Percentiles rank a stretch among this genome's conserved stretches.
Evolutionary conservation across 2,329 filamentous ascomycete genomes (phyloP).

Genomic region (Colletotrichum aenigma): DNA sequence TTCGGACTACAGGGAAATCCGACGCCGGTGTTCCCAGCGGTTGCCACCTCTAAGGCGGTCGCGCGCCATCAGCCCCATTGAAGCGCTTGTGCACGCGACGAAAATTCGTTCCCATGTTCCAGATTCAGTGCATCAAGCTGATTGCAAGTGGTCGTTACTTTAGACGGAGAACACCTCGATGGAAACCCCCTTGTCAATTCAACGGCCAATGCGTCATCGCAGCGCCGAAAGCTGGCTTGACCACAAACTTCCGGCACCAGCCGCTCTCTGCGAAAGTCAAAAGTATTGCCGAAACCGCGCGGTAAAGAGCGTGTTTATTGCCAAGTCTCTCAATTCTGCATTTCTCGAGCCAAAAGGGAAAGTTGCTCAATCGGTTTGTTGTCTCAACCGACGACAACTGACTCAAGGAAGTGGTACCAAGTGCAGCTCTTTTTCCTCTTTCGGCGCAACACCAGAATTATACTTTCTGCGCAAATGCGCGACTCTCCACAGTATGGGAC

Average conservation of each 20-base stretch:
- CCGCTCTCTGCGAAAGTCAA: not conserved
- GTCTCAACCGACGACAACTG: not conserved
- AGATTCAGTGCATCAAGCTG: not conserved
- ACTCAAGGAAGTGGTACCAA: not conserved
- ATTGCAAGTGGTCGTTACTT: not conserved
- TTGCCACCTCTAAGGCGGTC: not conserved
- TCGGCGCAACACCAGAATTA: not conserved
- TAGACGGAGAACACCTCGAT: not conserved
- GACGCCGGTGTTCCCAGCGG: not conserved
- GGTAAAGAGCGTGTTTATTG: not conserved
- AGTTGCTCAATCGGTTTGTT: not conserved
- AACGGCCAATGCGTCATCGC: not conserved
- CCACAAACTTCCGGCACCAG: not conserved
- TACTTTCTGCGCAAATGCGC: not conserved
- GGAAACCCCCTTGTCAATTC: not conserved
- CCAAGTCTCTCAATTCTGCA: not conserved
- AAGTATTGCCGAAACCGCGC: not conserved
- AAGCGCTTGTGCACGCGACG: not conserved
- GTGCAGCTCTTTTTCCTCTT: not conserved
- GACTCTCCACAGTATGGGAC: not conserved
- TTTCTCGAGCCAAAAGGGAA: not conserved
- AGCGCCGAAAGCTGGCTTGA: not conserved
- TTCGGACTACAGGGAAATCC: not conserved
- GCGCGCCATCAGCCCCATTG: not conserved
- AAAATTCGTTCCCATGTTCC: not conserved